phyloP scores from a whole-genome alignment of 2,329 filamentous ascomycete genomes.

The Beauveria sp. region DNA sequence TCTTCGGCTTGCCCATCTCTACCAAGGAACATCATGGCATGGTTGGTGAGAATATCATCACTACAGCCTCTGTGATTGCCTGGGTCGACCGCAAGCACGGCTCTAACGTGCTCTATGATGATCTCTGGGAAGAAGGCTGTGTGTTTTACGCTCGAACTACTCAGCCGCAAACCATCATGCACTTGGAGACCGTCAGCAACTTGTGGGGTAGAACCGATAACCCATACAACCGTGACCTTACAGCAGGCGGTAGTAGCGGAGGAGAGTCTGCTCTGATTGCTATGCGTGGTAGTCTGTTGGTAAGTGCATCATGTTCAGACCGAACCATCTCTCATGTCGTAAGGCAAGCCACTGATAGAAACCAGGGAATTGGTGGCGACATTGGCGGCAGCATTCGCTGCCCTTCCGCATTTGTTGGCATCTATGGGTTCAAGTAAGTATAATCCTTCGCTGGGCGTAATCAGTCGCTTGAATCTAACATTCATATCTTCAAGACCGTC shows the following conservation, averaged over 20 bases:
- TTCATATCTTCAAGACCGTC: slow-evolving; percentile 21
- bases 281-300: slow-evolving; percentile 32
- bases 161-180: slow-evolving; percentile 50
- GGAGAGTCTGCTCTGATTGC: slow-evolving; percentile 40
- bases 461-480: not conserved
- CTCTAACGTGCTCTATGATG: slow-evolving; percentile 24
- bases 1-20: slow-evolving; percentile 28
- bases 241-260: slow-evolving; percentile 57
- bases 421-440: slow-evolving; percentile 27
- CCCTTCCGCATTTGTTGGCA: slow-evolving; percentile 27
- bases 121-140: slow-evolving; percentile 33
- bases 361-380: slow-evolving; percentile 32
- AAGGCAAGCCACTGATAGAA: not conserved
- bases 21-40: slow-evolving; percentile 29
- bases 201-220: slow-evolving; percentile 56
- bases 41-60: slow-evolving; percentile 23
- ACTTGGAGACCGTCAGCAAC: slow-evolving; percentile 55
- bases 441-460: too few species aligned
- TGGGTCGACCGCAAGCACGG: slow-evolving; percentile 26
- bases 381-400: slow-evolving; percentile 33
- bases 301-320: slow-evolving; percentile 9
- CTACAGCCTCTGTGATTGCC: slow-evolving; percentile 21
- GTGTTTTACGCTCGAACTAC: slow-evolving; percentile 61
- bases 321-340: not conserved
- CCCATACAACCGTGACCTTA: slow-evolving; percentile 51